These are phyloP conservation scores for Rhodamnia rubescens DNA, from an alignment of 345 rosid species.

Conservation along the genomic window DNA sequence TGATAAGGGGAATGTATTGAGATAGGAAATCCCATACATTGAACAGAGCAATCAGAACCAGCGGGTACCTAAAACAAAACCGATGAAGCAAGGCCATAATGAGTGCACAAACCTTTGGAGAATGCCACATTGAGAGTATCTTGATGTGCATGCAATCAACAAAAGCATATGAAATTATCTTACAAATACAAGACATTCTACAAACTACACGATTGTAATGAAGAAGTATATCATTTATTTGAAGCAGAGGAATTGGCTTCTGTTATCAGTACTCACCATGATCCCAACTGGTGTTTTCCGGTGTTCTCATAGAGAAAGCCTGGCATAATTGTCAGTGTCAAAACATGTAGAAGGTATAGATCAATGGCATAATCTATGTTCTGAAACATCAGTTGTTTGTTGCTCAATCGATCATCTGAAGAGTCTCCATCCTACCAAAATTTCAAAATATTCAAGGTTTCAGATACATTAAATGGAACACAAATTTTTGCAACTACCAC, in stretches of 20 bases:
- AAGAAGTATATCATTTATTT: background rate
- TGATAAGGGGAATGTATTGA: conserved; percentile 43
- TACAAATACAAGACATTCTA: background rate
- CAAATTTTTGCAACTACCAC: background rate
- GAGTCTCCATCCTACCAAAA: background rate
- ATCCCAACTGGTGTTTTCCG: background rate
- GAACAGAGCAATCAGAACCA: conserved; percentile 43
- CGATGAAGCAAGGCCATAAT: background rate
- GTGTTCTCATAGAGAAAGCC: conserved; percentile 7
- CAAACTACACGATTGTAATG: background rate
- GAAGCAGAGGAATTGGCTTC: background rate
- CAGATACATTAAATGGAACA: background rate
- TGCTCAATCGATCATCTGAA: background rate
- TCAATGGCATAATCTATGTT: conserved; percentile 2
- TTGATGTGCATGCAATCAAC: background rate
- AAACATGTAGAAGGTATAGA: conserved; percentile 3
- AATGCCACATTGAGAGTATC: no score
- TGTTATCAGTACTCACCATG: background rate
- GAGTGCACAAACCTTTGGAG: no score
- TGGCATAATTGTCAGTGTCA: conserved; percentile 5
- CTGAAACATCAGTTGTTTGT: conserved; percentile 1
- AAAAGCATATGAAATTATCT: background rate
- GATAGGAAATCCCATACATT: conserved; percentile 50
- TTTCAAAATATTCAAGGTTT: background rate
- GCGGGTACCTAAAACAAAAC: no score